Evolutionary conservation across 176 grass and related monocot species (phyloP), one percentile per base, ranked within the genome.

Genomic region (Juncus effusus): DNA sequence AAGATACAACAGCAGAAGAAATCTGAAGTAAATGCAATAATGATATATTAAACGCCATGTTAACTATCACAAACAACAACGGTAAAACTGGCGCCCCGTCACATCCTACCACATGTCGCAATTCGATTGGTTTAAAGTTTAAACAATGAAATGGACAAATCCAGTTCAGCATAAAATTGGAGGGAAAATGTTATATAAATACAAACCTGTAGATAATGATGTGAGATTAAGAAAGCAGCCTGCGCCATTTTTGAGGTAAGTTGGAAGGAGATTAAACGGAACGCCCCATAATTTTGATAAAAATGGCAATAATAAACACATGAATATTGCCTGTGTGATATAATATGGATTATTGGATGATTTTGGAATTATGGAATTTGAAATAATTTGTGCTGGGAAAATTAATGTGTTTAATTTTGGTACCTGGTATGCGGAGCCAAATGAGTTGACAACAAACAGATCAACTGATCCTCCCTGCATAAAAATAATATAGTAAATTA

Each of bases 261-360:
- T 76, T 73, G 94, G 94, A 35, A 99, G 74, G 36, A 80, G 73
- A 74, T 78, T 72, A 65, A 99, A 99, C 57, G 88, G 88, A 73
- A 99, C 79, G 59, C 94, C 94, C 94, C 94, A 99, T 66, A 99
- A 80, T 64, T 90, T 99, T 42, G 94, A 99, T 73, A 99, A 78
- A 61, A 99, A 93, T 13, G 94, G 94, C 14, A 99, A 38, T 58
- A 99, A 76, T 49, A 99, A 72, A 59, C 83, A 99, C 75, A 99
- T 87, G 64, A 93, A 99, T 71, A 99, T 39, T 61, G 89, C 94
- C 94, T 99, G 89, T 63, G 70, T 75, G 75, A 76, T 41, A 59
- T 58, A 62, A 13, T 28, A 28, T 28, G 9, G 4, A 47, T 2
- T 47, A 47, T 83, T 69, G 71, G 15, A 19, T 54, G 63, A 11